Base-by-base conservation (phyloP, 208 protist species). In the Leishmania guyanensis region DNA sequence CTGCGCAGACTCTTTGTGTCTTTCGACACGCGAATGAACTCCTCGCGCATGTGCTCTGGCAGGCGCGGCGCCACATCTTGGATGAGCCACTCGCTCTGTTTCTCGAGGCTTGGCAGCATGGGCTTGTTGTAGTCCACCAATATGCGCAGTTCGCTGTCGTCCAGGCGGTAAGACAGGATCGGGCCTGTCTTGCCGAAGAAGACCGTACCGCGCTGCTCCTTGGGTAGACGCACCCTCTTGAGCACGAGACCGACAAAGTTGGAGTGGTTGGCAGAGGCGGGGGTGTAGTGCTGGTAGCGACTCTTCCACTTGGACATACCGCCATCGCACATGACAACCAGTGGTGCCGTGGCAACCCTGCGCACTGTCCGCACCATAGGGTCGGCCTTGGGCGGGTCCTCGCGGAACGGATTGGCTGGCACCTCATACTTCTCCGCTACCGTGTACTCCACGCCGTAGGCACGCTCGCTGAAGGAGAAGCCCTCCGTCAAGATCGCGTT, bases 271-370 rank as follows among this genome's bases (percentile, higher is more conserved):
- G 95, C 83, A 29, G 84, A 78, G 73, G 92, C 90, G 12, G 91
- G 94, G 10, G 84, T 93, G 85, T 94, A 95, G 81, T 98, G 90
- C 78, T 96, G 85, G 83, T 94, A 92, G 74, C 90, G 88, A 39
- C 92, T 88, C 89, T 97, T 98, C 85, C 92, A 98, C 71, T 97
- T 97, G 82, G 94, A 98, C 83, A 91, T 89, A 75, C 92, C 94
- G n/a, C 98, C 98, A 86, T 98, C 96, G 82, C 93, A 98, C 86
- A 98, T 98, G 50, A 99, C 82, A 51, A 97, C 91, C 17, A 99
- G 89, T 66, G 95, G 92, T 17, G 93, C 94, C 29, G 88, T 94
- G 50, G 89, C 93, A 12, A 81, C 84, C 74, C 90, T 88, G 50
- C 80, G 86, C 39, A 92, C 84, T 33, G 84, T 90, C 43, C 75